These are phyloP conservation scores for Colletotrichum sidae DNA, from an alignment of 2,329 filamentous ascomycete genomes.

Conservation along the genomic window DNA sequence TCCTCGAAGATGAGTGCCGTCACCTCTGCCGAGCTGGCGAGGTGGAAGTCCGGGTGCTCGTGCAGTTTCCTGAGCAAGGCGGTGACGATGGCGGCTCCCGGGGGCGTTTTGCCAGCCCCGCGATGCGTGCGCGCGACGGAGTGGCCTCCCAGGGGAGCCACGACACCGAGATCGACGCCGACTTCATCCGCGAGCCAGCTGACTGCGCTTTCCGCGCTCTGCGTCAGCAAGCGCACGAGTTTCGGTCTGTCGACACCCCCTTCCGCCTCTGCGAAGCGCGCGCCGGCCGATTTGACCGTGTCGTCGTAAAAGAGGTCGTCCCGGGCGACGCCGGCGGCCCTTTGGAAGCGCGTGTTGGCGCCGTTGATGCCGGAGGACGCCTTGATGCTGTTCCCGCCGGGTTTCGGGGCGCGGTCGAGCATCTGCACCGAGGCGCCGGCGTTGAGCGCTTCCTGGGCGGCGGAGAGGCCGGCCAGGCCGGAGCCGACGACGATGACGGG, in stretches of 20 bases:
- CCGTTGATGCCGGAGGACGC: slow-evolving; percentile 76
- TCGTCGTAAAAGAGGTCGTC: slow-evolving; percentile 64
- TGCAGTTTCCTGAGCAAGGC: slow-evolving; percentile 64
- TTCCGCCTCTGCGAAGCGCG: slow-evolving; percentile 46
- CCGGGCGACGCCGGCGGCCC: slow-evolving; percentile 45
- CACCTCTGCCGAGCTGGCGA: slow-evolving; percentile 65
- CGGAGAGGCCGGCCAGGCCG: slow-evolving; percentile 72
- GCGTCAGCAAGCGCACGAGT: slow-evolving; percentile 62
- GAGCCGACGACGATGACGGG: slow-evolving; percentile 72
- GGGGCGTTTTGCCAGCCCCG: slow-evolving; percentile 65
- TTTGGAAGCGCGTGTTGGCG: slow-evolving; percentile 68
- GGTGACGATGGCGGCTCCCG: slow-evolving; percentile 69
- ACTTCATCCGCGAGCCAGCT: slow-evolving; percentile 68
- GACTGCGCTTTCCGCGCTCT: slow-evolving; percentile 60
- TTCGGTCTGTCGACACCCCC: slow-evolving; percentile 50
- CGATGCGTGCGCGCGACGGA: slow-evolving; percentile 67
- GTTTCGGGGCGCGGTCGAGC: slow-evolving; percentile 69
- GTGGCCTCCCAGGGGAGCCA: slow-evolving; percentile 71
- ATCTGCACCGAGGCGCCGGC: slow-evolving; percentile 65
- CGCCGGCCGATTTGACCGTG: slow-evolving; percentile 68
- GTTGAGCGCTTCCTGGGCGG: slow-evolving; percentile 66
- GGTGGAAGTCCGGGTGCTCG: slow-evolving; percentile 59
- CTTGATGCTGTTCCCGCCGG: slow-evolving; percentile 75
- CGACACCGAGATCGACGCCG: slow-evolving; percentile 68
- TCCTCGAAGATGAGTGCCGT: slow-evolving; percentile 57